phyloP scores from a whole-genome alignment of 352 stramenopile genomes.

The Globisporangium heterothallicum region DNA sequence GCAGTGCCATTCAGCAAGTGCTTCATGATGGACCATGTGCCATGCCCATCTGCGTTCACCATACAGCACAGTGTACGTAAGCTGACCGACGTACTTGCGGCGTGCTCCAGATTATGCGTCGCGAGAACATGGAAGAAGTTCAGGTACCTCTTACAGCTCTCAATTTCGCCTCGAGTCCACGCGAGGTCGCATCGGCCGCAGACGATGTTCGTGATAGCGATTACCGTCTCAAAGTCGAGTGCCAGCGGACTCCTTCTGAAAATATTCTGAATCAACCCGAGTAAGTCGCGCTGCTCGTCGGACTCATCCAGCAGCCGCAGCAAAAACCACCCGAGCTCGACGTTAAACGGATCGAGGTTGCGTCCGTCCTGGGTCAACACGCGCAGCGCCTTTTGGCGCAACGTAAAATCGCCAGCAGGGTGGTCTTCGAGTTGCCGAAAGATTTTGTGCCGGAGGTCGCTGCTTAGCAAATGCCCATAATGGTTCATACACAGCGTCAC shows the following conservation, averaged over 20 bases:
- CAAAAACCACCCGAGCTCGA: conserved; percentile 71
- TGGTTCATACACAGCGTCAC: conserved; percentile 58
- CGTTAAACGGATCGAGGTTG: conserved; percentile 55
- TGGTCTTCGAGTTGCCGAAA: conserved; percentile 45
- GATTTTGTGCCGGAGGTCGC: conserved; percentile 36
- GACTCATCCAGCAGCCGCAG: conserved; percentile 73
- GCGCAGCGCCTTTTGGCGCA: conserved; percentile 61
- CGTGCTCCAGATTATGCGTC: conserved; percentile 51
- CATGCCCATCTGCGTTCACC: conserved; percentile 78
- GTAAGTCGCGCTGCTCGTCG: conserved; percentile 70
- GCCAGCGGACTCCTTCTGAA: conserved; percentile 46
- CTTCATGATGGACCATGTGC: conserved; percentile 83
- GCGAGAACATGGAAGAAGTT: conserved; percentile 75
- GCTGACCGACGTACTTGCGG: conserved; percentile 51
- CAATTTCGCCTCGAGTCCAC: conserved; percentile 64
- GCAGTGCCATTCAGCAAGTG: conserved; percentile 55
- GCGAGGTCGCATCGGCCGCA: conserved; percentile 62
- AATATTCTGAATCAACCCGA: conserved; percentile 71
- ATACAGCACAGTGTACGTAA: conserved; percentile 77
- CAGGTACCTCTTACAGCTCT: conserved; percentile 67
- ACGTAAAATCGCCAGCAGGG: conserved; percentile 35
- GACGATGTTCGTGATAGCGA: conserved; percentile 66
- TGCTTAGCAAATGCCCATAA: conserved; percentile 47
- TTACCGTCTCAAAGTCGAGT: conserved; percentile 59
- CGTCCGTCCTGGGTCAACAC: conserved; percentile 61